Evolutionary conservation across 805 yeast genomes (phyloP).

Genomic region (Yamadazyma olivae): DNA sequence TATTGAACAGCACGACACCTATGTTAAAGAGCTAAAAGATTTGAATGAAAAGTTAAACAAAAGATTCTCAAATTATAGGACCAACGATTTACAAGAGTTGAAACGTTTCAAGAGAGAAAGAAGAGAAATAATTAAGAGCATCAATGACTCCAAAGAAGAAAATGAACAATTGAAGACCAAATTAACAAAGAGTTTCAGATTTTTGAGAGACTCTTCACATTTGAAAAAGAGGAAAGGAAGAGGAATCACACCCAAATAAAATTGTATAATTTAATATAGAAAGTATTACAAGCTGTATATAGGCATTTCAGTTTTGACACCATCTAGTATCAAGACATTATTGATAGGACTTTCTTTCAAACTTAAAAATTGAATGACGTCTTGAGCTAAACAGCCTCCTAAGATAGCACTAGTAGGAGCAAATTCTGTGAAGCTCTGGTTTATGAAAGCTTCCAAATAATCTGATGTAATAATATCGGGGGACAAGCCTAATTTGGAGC

Average conservation of each 20-base stretch:
- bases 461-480: constrained; percentile 37
- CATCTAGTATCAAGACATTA: constrained; percentile 77
- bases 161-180: constrained; percentile 23
- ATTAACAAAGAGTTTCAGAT: constrained; percentile 31
- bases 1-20: constrained; percentile 39
- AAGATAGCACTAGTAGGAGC: constrained; percentile 82
- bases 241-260: constrained; percentile 29
- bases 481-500: constrained; percentile 39
- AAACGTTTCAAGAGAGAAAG: constrained; percentile 20
- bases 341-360: constrained; percentile 77
- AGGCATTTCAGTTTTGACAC: constrained; percentile 69
- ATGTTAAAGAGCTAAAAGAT: constrained; percentile 23
- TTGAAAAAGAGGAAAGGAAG: constrained; percentile 41
- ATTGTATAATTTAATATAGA: background rate
- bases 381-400: constrained; percentile 91
- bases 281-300: constrained; percentile 49
- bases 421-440: constrained; percentile 61
- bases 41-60: constrained; percentile 14
- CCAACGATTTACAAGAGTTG: constrained; percentile 19
- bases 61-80: constrained; percentile 17
- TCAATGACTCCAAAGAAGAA: constrained; percentile 21
- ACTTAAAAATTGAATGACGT: constrained; percentile 77
- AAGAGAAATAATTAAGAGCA: constrained; percentile 15
- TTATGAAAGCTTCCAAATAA: constrained; percentile 37
- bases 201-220: constrained; percentile 38